phyloP scores from a whole-genome alignment of 106 monocot genomes.

The Phalaenopsis equestris region DNA sequence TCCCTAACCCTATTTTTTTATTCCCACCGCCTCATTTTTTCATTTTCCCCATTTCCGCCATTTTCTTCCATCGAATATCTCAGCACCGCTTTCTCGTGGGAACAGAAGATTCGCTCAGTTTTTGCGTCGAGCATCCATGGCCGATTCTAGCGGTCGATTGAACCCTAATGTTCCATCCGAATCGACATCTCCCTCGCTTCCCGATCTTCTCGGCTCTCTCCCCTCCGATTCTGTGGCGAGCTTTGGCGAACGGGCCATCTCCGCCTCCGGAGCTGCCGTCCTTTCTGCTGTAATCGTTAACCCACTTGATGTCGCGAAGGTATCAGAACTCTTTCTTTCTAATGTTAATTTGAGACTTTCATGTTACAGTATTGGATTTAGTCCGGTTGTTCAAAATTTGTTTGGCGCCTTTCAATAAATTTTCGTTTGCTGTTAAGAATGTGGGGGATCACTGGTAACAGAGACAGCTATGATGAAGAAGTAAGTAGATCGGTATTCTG shows the following conservation, averaged over 20 bases:
- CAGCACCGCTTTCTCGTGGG: not conserved
- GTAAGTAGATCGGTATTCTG: not conserved
- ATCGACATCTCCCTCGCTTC: not conserved
- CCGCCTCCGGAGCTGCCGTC: slow-evolving; percentile 79
- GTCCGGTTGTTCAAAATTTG: not conserved
- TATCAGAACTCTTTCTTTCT: slow-evolving; percentile 5
- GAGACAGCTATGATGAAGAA: not conserved
- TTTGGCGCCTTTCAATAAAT: no score
- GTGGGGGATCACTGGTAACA: not conserved
- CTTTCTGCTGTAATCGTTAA: slow-evolving; percentile 78
- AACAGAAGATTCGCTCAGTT: not conserved
- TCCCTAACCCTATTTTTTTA: not conserved
- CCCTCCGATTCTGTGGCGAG: slow-evolving; percentile 37
- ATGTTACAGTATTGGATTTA: not conserved
- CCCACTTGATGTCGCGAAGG: slow-evolving; percentile 93
- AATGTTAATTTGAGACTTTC: not conserved
- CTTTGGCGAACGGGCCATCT: slow-evolving; percentile 57
- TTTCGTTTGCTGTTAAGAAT: not conserved
- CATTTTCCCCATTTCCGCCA: not conserved
- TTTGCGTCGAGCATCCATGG: not conserved
- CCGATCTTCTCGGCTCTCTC: not conserved
- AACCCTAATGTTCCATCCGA: not conserved
- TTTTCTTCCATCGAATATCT: not conserved
- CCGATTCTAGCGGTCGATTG: not conserved
- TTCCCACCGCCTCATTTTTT: not conserved